A percentile compares a stretch with the other conserved stretches of the same genome.
phyloP scores from a whole-genome alignment of 768 basidiomycete genomes.

The Paxillus ammoniavirescens region DNA sequence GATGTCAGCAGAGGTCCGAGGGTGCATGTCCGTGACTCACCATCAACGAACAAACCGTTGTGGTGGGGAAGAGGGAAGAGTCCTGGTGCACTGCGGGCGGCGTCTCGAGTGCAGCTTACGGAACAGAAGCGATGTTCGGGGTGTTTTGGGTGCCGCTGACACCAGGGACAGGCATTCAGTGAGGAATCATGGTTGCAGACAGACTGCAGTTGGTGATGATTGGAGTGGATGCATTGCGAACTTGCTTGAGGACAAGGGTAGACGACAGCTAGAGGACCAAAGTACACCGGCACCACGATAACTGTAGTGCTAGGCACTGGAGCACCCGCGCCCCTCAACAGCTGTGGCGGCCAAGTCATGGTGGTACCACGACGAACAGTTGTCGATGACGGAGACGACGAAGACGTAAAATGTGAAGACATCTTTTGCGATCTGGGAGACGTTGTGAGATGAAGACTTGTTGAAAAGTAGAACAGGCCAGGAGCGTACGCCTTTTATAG shows the following conservation, averaged over 20 bases:
- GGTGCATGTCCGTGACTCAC: not conserved
- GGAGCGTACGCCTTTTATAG: no score
- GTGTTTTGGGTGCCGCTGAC: slow-evolving; percentile 8
- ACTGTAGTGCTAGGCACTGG: not conserved
- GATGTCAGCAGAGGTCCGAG: no score
- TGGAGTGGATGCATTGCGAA: not conserved
- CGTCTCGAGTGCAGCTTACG: slow-evolving; percentile 4
- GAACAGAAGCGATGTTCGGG: slow-evolving; percentile 22
- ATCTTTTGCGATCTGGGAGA: no score
- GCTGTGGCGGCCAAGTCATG: not conserved
- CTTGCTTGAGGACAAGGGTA: not conserved
- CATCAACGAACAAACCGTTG: slow-evolving; percentile 6
- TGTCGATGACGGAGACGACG: no score
- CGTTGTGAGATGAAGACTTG: no score
- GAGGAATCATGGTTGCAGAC: not conserved
- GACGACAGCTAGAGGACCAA: not conserved
- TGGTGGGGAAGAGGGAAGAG: slow-evolving; percentile 9
- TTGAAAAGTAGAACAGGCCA: no score
- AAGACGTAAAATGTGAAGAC: no score
- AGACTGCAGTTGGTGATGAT: not conserved
- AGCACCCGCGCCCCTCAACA: not conserved
- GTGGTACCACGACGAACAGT: not conserved
- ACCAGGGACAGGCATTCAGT: slow-evolving; percentile 18
- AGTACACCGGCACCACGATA: not conserved
- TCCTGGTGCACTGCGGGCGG: slow-evolving; percentile 14